Percentiles rank a stretch among this genome's conserved stretches.
phyloP scores from a whole-genome alignment of 2,329 filamentous ascomycete genomes.

The Fusarium albidum region DNA sequence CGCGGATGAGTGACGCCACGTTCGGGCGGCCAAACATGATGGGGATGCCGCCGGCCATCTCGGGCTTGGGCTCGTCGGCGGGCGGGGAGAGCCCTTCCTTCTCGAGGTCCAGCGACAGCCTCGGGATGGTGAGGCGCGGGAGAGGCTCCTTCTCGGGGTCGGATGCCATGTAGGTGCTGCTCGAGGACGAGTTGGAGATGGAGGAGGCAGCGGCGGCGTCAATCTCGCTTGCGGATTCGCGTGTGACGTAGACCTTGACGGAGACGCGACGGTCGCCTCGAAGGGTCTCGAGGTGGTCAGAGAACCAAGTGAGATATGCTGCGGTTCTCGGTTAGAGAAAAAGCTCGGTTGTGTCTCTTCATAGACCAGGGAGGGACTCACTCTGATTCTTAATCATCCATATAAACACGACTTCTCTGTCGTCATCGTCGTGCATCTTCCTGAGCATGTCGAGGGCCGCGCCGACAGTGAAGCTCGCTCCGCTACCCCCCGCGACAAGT shows the following conservation, averaged over 20 bases:
- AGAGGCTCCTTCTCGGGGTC: conserved; percentile 23
- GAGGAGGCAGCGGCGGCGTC: conserved; percentile 9
- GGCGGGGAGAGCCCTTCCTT: conserved; percentile 29
- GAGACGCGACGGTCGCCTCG: conserved; percentile 41
- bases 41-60: conserved; percentile 24
- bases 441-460: conserved; percentile 48
- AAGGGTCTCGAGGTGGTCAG: conserved; percentile 46
- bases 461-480: conserved; percentile 63
- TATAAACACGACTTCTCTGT: conserved; percentile 47
- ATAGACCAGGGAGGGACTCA: too few relatives aligned
- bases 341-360: too few relatives aligned
- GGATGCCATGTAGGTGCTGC: conserved; percentile 2
- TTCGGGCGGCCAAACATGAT: conserved; percentile 49
- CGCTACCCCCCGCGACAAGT: conserved; percentile 68
- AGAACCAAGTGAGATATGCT: conserved; percentile 51
- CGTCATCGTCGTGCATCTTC: conserved; percentile 27
- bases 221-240: conserved; percentile 21
- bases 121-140: conserved; percentile 2
- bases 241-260: conserved; percentile 48
- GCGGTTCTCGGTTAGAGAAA: conserved; percentile 5
- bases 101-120: conserved; percentile 17
- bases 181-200: conserved; percentile 23
- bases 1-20: conserved; percentile 45
- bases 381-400: conserved; percentile 50
- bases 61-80: background rate